Base-by-base conservation (phyloP, 2,329 filamentous ascomycete genomes). In the Penicillium sp. region DNA sequence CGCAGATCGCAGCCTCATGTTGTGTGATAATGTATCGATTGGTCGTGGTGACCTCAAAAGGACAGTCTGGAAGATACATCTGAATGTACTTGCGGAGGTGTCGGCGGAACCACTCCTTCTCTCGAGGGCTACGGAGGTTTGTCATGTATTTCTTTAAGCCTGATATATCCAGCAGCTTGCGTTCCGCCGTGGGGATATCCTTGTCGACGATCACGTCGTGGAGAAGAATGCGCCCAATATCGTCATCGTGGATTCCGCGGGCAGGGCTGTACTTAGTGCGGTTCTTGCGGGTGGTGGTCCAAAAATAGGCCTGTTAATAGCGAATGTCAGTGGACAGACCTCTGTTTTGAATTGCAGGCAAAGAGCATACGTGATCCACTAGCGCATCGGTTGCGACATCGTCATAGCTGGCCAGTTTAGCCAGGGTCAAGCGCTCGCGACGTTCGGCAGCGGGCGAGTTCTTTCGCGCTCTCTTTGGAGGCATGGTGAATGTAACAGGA, bases 231-330 rank as follows among this genome's bases (percentile, higher is more conserved):
- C 79, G 76, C 55, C 82, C 81, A 39, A 89, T 79, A 23, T 84
- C 79, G 49, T 88, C 84, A 62, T 87, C 83, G 53, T 84, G 85
- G 50, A 97, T 81, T 40, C 91, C 91, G 61, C 94, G 87, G 7
- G 89, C 91, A 0, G 91, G 84, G 67, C 90, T 89, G 74, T 96
- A 97, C 54, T 90, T 91, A 55, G 86, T 87, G 60, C 90, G 87
- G 69, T 97, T 96, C 77, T 99, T 99, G 63, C 93, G 92, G 58
- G 97, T 96, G 4, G 85, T 90, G 6, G 93, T 93, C 93, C 94
- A 97, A 80, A 94, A 99, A 76, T 90, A 97, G 10, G 91, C 88
- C 93, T 97, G 64, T 50, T 19, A 43, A 53, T 36, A 60, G 65
- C 59, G 23, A 58, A 47, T 6, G 50, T 71, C 48, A 72, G 60